Base-by-base conservation (phyloP, 2,329 filamentous ascomycete species). In the Cladosporium sp. region DNA sequence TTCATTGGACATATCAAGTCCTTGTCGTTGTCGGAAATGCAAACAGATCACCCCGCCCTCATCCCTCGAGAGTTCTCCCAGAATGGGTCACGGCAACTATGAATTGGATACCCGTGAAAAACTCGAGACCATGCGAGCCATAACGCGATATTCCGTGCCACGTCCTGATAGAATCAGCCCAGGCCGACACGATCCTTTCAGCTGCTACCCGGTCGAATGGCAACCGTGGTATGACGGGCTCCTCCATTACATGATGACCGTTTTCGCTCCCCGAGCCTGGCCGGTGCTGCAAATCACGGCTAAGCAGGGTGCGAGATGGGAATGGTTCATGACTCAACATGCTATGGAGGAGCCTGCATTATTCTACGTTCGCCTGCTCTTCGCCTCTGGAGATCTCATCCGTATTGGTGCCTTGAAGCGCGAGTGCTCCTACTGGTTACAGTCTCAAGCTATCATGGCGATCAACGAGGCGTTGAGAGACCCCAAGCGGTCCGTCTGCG, bases 251-350 rank as follows among this genome's bases (percentile, higher is more conserved):
- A 65, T 67, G 64, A 56, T 65, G 43, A 63, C 59, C 3, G 58
- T 65, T 4, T 67, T 63, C 41, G 64, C 63, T 7, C 64, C 64
- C 2, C 53, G 64, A 43, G 64, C 61, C 47, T 67, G 64, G 64
- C 61, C 63, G 1, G 55, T 62, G 3, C 54, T 67, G 18, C 55
- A 58, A n/a, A 64, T 67, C 45, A 58, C 60, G 8, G 49, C 52
- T 2, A 53, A 56, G 18, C 57, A 65, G 54, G 62, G 62, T 4
- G 49, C 58, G 3, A 53, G 52, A 11, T 65, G 62, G 62, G 62
- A 65, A 51, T 57, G 59, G 54, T 65, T 60, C 54, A 64, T 65
- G 62, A 63, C 60, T 1, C 62, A 63, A 46, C 59, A 61, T 16
- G 60, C 63, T 8, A 57, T 66, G 6, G 52, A 59, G 1, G 64